Conservation (phyloP, 1,139 yeast species). For the Yamadazyma siamensis region DNA sequence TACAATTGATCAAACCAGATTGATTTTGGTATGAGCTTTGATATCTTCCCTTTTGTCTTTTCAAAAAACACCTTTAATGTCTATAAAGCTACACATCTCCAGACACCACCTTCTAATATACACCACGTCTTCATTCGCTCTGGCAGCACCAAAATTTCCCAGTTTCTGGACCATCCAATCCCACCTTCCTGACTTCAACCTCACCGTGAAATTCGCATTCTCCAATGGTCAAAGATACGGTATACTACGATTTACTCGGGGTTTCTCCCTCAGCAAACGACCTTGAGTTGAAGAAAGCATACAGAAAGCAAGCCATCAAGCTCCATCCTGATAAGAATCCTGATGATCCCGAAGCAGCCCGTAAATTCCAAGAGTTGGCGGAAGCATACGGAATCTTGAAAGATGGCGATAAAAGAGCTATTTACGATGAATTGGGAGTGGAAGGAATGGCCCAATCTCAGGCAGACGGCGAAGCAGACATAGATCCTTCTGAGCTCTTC, state of each 20-base stretch:
- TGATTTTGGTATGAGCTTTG: too few species aligned
- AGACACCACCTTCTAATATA: too few species aligned
- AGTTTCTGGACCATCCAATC: too few species aligned
- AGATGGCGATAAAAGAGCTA: slow-evolving; percentile 32
- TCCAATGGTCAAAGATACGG: slow-evolving; percentile 94
- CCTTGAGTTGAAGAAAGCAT: slow-evolving; percentile 87
- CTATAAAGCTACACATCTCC: too few species aligned
- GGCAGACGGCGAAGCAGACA: slow-evolving; percentile 23
- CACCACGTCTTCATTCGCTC: too few species aligned
- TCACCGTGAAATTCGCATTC: too few species aligned
- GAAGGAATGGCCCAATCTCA: slow-evolving; percentile 34
- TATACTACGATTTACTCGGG: slow-evolving; percentile 82
- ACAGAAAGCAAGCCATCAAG: slow-evolving; percentile 86
- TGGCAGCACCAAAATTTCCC: too few species aligned
- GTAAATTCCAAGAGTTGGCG: slow-evolving; percentile 85
- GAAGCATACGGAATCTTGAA: slow-evolving; percentile 46
- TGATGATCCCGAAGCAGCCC: slow-evolving; percentile 78
- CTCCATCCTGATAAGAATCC: slow-evolving; percentile 95
- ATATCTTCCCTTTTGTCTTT: too few species aligned
- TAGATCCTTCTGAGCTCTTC: slow-evolving; percentile 52
- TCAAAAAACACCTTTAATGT: too few species aligned
- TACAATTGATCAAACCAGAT: too few species aligned
- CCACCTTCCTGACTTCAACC: too few species aligned
- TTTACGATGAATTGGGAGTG: slow-evolving; percentile 43
- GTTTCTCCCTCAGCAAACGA: slow-evolving; percentile 77